Evolutionary conservation across 1,139 yeast species (phyloP).

Genomic region (Saccharomyces hybrid): DNA sequence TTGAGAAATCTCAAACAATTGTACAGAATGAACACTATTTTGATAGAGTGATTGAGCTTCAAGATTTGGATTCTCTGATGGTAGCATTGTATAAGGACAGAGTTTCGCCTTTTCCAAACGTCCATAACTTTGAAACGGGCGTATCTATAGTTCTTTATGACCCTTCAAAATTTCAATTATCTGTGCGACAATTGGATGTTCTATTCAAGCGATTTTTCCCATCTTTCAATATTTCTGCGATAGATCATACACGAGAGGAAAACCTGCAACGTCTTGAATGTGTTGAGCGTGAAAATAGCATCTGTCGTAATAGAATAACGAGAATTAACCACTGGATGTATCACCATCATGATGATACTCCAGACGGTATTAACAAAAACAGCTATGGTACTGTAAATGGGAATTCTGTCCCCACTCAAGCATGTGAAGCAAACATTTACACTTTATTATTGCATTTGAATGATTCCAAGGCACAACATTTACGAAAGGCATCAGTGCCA

Average conservation of each 20-base stretch:
- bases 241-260: slow-evolving; percentile 8
- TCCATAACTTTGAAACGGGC: slow-evolving; percentile 14
- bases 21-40: slow-evolving; percentile 1
- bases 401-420: neutral
- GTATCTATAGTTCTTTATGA: slow-evolving; percentile 12
- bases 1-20: neutral
- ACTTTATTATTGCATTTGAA: slow-evolving; percentile 4
- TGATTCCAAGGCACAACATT: neutral
- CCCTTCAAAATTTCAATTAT: neutral
- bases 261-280: slow-evolving; percentile 3
- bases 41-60: slow-evolving; percentile 8
- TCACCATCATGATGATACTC: slow-evolving; percentile 7
- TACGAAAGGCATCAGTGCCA: neutral
- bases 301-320: slow-evolving; percentile 13
- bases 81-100: slow-evolving; percentile 12
- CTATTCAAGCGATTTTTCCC: slow-evolving; percentile 18
- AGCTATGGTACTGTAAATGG: neutral
- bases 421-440: neutral
- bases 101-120: slow-evolving; percentile 10
- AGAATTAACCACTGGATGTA: slow-evolving; percentile 27
- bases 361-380: neutral
- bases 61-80: slow-evolving; percentile 8
- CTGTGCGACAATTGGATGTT: slow-evolving; percentile 12
- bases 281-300: slow-evolving; percentile 6
- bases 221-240: slow-evolving; percentile 15